These are phyloP conservation scores for Elaeagnus macrophylla DNA, from an alignment of 306 rosid genomes.

Conservation along the genomic window DNA sequence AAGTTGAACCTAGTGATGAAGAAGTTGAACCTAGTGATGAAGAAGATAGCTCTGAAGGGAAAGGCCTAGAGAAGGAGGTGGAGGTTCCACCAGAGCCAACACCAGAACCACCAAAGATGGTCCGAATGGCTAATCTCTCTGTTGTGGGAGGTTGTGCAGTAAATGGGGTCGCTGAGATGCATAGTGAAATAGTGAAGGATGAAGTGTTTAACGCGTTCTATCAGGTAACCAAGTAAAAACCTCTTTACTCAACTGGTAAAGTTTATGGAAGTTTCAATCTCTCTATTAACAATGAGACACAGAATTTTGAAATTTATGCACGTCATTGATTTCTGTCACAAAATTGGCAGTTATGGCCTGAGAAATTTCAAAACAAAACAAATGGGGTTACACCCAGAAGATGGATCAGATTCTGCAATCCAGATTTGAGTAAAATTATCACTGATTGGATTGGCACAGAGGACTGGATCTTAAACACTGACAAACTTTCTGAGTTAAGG, in stretches of 20 bases:
- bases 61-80: constrained; percentile 27
- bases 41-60: constrained; percentile 31
- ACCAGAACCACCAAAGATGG: constrained; percentile 78
- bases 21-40: constrained; percentile 24
- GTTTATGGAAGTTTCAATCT: not conserved
- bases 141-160: constrained; percentile 98
- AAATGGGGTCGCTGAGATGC: constrained; percentile 98
- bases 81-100: constrained; percentile 42
- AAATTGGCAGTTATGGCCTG: constrained; percentile 84
- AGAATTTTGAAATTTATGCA: constrained; percentile 2
- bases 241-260: not conserved
- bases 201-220: constrained; percentile 86
- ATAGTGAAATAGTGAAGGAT: constrained; percentile 88
- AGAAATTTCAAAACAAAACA: constrained; percentile 94
- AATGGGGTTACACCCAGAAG: constrained; percentile 98
- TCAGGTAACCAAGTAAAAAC: constrained; percentile 39
- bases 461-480: constrained; percentile 83
- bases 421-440: constrained; percentile 63
- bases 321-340: constrained; percentile 21
- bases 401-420: constrained; percentile 95
- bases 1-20: constrained; percentile 9
- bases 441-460: constrained; percentile 73
- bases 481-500: constrained; percentile 64
- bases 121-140: constrained; percentile 94
- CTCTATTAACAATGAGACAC: constrained; percentile 15